Evolutionary conservation across 768 basidiomycete species (phyloP), one percentile per base, ranked within the genome.

Genomic region (Dendrothele bispora): DNA sequence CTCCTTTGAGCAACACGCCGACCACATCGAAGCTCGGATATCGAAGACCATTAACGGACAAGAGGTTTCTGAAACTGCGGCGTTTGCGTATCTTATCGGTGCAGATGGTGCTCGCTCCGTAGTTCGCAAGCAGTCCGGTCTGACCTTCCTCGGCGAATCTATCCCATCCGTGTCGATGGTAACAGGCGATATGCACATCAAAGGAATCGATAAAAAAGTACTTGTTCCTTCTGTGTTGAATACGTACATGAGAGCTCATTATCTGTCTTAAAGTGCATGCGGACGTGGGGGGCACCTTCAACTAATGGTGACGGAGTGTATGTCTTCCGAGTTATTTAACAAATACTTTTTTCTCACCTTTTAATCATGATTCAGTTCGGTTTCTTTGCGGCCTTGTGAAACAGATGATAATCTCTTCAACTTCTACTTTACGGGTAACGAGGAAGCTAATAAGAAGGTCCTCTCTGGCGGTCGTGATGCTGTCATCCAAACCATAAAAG

Each of bases 1-100:
- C n/a, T 71, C 71, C 0, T 72, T 81, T 36, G 60, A 67, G 41
- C 72, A 79, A 46, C 51, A 54, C 7, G 58, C 61, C 2, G 63
- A 67, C 26, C 50, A 51, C 25, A 71, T 79, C 6, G 51, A 60
- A 10, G 76, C 69, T 6, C 63, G 64, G 11, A 48, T 79, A 53
- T 50, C 43, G 30, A 49, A 7, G 5, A 21, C 22, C 7, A 20
- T 14, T 3, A 18, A 35, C 15, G 21, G 11, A 15, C 5, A 0
- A 15, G 22, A 20, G 10, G 15, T 18, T 11, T 21, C 24, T 2
- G 20, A 49, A 20, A 37, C 28, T 11, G 25, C 34, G 11, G 14
- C 15, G 25, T 25, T 21, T 8, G 26, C 35, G 17, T 57, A 43
- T 39, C 42, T 57, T 26, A 44, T 55, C 34, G 44, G 50, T 3